Conservation (phyloP, 106 monocot species). For the Phalaenopsis aphrodite region DNA sequence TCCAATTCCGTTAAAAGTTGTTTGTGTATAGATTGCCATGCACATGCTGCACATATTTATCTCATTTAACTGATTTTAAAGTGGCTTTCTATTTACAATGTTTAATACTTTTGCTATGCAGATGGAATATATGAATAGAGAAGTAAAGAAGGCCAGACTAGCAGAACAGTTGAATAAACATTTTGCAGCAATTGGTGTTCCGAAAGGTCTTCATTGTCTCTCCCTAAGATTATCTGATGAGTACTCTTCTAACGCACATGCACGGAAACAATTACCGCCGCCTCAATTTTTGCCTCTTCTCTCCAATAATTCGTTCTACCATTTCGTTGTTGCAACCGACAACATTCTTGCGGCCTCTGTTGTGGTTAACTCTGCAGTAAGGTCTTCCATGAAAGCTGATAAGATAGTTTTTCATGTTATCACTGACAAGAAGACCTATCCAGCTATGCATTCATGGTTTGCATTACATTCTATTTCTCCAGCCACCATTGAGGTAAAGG, state of each 20-base stretch:
- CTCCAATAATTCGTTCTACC: conserved; percentile 58
- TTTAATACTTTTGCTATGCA: conserved; percentile 15
- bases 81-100: not conserved
- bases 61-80: not conserved
- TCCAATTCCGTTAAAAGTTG: not conserved
- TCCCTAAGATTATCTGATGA: conserved; percentile 73
- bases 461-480: conserved; percentile 62
- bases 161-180: conserved; percentile 79
- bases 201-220: conserved; percentile 76
- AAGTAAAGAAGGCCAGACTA: conserved; percentile 55
- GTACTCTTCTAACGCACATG: conserved; percentile 72
- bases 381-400: conserved; percentile 49
- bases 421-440: conserved; percentile 90
- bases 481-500: conserved; percentile 82
- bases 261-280: conserved; percentile 56
- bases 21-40: not conserved
- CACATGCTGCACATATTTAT: not conserved
- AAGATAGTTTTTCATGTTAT: conserved; percentile 83
- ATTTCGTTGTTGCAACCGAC: conserved; percentile 72
- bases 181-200: conserved; percentile 64
- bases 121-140: conserved; percentile 64
- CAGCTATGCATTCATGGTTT: conserved; percentile 96
- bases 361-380: conserved; percentile 67
- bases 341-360: conserved; percentile 92
- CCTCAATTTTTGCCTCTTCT: conserved; percentile 47